Conservation (phyloP, 805 yeast genomes). For the Kazachstania martiniae region DNA sequence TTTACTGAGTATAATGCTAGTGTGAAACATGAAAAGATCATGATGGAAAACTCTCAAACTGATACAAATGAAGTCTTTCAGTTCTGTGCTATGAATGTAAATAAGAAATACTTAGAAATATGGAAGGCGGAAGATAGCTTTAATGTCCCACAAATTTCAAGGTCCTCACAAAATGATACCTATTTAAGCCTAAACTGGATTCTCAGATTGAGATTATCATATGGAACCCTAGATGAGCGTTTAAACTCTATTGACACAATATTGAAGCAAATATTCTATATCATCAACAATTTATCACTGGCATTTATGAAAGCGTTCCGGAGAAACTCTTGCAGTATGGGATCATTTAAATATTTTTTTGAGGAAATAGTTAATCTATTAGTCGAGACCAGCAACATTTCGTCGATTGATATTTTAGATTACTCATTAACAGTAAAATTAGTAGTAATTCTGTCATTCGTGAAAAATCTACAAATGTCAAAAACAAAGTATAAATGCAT, state of each 20-base stretch:
- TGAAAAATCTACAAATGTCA: too few species aligned
- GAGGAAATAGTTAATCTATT: neutral
- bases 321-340: neutral
- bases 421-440: too few species aligned
- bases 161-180: conserved; percentile 10
- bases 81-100: conserved; percentile 36
- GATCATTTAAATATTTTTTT: neutral
- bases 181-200: conserved; percentile 19
- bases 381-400: neutral
- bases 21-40: conserved; percentile 33
- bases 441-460: too few species aligned
- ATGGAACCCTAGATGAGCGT: conserved; percentile 18
- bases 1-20: conserved; percentile 34
- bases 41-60: conserved; percentile 15
- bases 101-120: conserved; percentile 26
- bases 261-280: conserved; percentile 3
- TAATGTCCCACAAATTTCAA: conserved; percentile 7
- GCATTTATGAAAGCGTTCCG: conserved; percentile 3
- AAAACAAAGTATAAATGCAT: too few species aligned
- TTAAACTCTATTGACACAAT: conserved; percentile 10
- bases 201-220: conserved; percentile 26
- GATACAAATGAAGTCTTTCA: conserved; percentile 11
- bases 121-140: conserved; percentile 25
- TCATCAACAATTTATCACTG: conserved; percentile 3
- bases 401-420: too few species aligned